Evolutionary conservation across 768 basidiomycete species (phyloP).

Genomic region (Mycena rebaudengoi): DNA sequence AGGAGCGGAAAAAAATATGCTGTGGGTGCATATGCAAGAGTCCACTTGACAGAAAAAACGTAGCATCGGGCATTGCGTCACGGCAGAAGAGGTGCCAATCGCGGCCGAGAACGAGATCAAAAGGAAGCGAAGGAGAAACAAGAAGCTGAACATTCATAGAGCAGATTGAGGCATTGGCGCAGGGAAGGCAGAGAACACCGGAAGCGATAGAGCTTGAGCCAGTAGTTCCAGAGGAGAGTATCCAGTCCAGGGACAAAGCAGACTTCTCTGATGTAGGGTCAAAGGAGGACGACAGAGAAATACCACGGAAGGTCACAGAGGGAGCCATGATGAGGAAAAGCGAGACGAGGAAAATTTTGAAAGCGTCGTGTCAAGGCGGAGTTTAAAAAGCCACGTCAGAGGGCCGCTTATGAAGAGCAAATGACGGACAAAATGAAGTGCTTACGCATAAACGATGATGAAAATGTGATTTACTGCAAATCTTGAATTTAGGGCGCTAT

Average conservation of each 20-base stretch:
- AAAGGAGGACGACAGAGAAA: neutral
- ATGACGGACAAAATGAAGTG: neutral
- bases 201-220: neutral
- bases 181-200: neutral
- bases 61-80: neutral
- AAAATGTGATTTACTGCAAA: constrained; percentile 7
- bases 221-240: neutral
- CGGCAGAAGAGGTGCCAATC: constrained; percentile 9
- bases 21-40: neutral
- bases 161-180: neutral
- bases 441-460: neutral
- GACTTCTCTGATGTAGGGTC: neutral
- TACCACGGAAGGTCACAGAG: neutral
- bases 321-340: neutral
- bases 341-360: neutral
- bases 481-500: neutral
- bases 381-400: neutral
- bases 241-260: neutral
- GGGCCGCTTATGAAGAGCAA: neutral
- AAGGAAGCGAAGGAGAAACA: neutral
- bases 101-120: constrained; percentile 12
- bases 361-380: neutral
- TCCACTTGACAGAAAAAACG: neutral
- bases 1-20: neutral
- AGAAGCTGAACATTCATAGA: neutral